These are phyloP conservation scores for Tulasnella sp. DNA, from an alignment of 768 basidiomycete species.

Conservation along the genomic window DNA sequence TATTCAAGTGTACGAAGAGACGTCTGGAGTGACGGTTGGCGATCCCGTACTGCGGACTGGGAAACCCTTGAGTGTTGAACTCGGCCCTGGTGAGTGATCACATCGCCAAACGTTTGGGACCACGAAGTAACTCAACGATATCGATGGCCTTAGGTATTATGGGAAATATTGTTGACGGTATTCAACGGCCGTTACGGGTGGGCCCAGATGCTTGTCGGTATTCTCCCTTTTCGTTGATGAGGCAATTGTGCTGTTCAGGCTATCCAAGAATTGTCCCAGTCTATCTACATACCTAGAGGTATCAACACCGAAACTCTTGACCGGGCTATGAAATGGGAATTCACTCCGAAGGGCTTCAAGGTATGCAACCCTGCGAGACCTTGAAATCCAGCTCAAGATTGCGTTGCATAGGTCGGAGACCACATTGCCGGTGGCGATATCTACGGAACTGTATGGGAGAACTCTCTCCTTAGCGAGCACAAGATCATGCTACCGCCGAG, in stretches of 20 bases:
- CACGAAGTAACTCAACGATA: background rate
- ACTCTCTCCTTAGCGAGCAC: conserved; percentile 91
- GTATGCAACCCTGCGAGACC: conserved; percentile 30
- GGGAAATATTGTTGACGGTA: conserved; percentile 99
- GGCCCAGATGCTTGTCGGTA: conserved; percentile 24
- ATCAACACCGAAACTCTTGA: conserved; percentile 96
- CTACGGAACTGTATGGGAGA: conserved; percentile 91
- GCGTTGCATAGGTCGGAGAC: conserved; percentile 61
- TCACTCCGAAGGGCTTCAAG: conserved; percentile 70
- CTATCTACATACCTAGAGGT: conserved; percentile 98
- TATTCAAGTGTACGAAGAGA: conserved; percentile 99
- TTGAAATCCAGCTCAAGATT: conserved; percentile 2
- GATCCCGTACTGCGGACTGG: conserved; percentile 96
- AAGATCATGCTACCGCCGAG: conserved; percentile 94
- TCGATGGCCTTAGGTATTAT: conserved; percentile 56
- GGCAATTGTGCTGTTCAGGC: conserved; percentile 36
- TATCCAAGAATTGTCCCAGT: conserved; percentile 93
- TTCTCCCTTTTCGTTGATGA: background rate
- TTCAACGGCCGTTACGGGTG: conserved; percentile 83
- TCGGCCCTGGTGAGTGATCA: conserved; percentile 70
- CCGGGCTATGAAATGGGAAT: conserved; percentile 86
- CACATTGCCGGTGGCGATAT: conserved; percentile 96
- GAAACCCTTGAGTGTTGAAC: conserved; percentile 93
- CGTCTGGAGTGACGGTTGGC: conserved; percentile 95
- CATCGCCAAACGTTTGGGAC: background rate